These are phyloP conservation scores for Lupinus albus DNA, from an alignment of 306 rosid genomes.

Conservation along the genomic window DNA sequence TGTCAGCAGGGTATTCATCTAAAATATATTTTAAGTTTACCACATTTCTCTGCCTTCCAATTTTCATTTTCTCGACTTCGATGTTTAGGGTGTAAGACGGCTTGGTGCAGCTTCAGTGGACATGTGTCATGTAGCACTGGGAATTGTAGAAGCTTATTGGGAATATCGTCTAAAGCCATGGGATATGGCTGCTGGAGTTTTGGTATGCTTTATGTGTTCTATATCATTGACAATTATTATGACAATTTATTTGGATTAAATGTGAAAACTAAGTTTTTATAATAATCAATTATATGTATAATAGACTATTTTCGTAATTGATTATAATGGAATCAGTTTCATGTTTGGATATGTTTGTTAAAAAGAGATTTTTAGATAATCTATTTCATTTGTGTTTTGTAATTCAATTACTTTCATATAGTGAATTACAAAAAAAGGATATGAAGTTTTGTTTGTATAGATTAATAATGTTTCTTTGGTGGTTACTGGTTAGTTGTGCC, in stretches of 20 bases:
- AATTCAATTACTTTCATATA: no score
- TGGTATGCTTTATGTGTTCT: conserved; percentile 57
- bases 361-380: no score
- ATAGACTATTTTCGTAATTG: no score
- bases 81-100: conserved; percentile 88
- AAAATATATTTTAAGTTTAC: conserved; percentile 5
- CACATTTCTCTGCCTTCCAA: conserved; percentile 23
- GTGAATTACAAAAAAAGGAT: no score
- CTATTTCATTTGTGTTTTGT: no score
- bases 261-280: no score
- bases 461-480: no score
- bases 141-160: conserved; percentile 96
- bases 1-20: conserved; percentile 81
- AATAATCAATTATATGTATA: no score
- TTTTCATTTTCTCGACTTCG: conserved; percentile 25
- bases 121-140: conserved; percentile 96
- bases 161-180: conserved; percentile 98
- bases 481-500: no score
- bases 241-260: neutral
- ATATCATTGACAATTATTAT: conserved; percentile 1
- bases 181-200: conserved; percentile 99
- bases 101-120: conserved; percentile 99
- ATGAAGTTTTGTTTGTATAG: no score
- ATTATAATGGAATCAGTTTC: no score
- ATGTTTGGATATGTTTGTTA: no score